These are phyloP conservation scores for Citrus sp. DNA, from an alignment of 345 rosid species.

Conservation along the genomic window DNA sequence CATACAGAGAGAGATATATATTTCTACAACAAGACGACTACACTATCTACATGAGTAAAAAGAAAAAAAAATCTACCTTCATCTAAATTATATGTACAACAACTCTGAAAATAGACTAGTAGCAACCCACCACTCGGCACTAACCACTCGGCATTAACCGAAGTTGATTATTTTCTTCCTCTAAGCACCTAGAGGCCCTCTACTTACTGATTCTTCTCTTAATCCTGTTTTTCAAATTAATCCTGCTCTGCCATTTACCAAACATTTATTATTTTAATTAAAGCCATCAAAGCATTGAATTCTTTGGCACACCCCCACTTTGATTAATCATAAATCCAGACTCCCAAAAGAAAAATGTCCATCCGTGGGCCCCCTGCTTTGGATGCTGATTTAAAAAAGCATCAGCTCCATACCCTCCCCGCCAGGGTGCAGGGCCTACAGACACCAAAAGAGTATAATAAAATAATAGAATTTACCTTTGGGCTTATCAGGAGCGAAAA, in stretches of 20 bases:
- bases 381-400: not conserved
- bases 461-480: constrained; percentile 44
- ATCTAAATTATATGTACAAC: no score
- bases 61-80: no score
- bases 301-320: not conserved
- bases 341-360: not conserved
- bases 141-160: no score
- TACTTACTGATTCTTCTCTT: not conserved
- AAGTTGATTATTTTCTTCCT: not conserved
- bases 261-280: no score
- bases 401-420: not conserved
- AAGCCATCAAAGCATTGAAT: not conserved
- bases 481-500: constrained; percentile 65
- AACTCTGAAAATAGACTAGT: no score
- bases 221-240: not conserved
- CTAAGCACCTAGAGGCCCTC: not conserved
- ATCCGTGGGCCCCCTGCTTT: not conserved
- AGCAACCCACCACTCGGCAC: no score
- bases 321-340: not conserved
- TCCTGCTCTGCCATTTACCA: not conserved
- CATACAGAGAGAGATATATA: no score
- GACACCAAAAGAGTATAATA: not conserved
- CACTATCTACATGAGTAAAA: no score
- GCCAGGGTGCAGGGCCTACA: not conserved
- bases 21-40: no score